Evolutionary conservation across 495 filamentous ascomycete genomes (phyloP).

Genomic region (Penicillium herquei): DNA sequence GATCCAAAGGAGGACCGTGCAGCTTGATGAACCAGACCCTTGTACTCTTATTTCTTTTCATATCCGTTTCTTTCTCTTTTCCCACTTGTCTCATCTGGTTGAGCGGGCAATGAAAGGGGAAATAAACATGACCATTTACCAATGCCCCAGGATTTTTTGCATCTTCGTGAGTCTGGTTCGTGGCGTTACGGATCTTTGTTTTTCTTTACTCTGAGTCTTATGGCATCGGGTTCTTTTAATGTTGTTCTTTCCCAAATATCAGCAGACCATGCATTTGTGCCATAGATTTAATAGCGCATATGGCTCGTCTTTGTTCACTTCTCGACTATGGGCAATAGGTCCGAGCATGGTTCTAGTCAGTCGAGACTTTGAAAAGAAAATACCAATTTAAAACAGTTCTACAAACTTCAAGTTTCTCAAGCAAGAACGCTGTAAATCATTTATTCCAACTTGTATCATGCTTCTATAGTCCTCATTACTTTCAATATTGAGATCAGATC

Average conservation of each 20-base stretch:
- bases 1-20: constrained; percentile 43
- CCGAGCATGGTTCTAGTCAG: too few species aligned
- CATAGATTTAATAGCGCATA: constrained; percentile 1
- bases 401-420: too few species aligned
- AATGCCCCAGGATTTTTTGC: constrained; percentile 14
- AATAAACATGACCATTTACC: background rate
- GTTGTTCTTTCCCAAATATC: background rate
- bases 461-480: too few species aligned
- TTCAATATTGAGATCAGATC: background rate
- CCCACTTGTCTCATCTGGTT: constrained; percentile 15
- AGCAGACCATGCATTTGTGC: background rate
- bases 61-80: constrained; percentile 14
- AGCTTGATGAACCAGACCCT: constrained; percentile 20
- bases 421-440: too few species aligned
- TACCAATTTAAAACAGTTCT: too few species aligned
- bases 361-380: too few species aligned
- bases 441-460: too few species aligned
- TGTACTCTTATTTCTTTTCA: constrained; percentile 22
- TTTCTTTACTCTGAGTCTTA: background rate
- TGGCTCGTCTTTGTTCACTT: background rate
- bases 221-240: background rate
- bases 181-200: constrained; percentile 16
- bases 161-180: constrained; percentile 21
- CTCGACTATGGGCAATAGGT: background rate
- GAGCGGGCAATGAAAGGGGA: background rate